Evolutionary conservation across 345 rosid genomes (phyloP).

Genomic region (Rhodomyrtus tomentosa): DNA sequence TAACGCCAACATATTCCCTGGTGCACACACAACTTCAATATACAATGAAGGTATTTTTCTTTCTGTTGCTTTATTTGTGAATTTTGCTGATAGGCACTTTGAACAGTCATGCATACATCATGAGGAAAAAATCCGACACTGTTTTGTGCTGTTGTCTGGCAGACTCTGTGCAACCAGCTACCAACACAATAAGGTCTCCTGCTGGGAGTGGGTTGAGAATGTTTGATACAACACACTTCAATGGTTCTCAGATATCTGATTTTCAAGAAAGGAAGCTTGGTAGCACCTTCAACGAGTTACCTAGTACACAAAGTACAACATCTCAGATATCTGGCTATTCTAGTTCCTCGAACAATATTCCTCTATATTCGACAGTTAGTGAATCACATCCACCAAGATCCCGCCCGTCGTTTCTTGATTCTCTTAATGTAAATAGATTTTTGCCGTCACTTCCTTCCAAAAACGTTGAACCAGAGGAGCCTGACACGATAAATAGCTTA

Average conservation of each 20-base stretch:
- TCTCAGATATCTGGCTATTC: constrained; percentile 22
- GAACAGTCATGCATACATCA: not conserved
- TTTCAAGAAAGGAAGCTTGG: constrained; percentile 31
- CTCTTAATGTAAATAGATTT: constrained; percentile 51
- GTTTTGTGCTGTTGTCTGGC: constrained; percentile 13
- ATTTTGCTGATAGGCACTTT: not conserved
- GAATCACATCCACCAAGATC: constrained; percentile 51
- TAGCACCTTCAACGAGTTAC: constrained; percentile 23
- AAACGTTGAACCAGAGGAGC: constrained; percentile 21
- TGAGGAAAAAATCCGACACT: not conserved
- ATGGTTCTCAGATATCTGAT: constrained; percentile 11
- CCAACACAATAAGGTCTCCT: constrained; percentile 19
- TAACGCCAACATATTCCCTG: constrained; percentile 11
- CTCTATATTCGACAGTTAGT: constrained; percentile 22
- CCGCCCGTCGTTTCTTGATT: constrained; percentile 89
- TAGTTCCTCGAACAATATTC: constrained; percentile 22
- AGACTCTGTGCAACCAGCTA: constrained; percentile 28
- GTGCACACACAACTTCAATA: constrained; percentile 18
- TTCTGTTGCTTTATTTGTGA: not conserved
- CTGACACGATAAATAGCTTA: constrained; percentile 18
- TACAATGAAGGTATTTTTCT: constrained; percentile 17
- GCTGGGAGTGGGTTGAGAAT: constrained; percentile 23
- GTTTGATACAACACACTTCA: constrained; percentile 12
- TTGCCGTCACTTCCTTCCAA: constrained; percentile 31
- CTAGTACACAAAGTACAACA: constrained; percentile 15